Evolutionary conservation across 331 rosid genomes (phyloP), one percentile per base, ranked within the genome.

Genomic region (Saraca asoca): DNA sequence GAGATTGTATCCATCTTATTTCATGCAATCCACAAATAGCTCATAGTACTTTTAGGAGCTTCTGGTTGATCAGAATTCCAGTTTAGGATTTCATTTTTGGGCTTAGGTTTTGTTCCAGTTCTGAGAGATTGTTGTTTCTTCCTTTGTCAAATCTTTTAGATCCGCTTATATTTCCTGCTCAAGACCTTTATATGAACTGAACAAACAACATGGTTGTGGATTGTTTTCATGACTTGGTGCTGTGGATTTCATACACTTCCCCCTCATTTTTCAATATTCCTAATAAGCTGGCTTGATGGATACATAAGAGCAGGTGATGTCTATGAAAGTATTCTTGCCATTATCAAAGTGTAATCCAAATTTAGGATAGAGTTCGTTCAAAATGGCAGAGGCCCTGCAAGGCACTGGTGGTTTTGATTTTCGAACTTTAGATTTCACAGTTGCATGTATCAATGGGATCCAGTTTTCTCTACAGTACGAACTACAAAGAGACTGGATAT

Each of bases 391-490:
- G 9, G 50, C 44, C 12, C 58, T 56, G 68, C 48, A 48, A 14
- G 24, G 14, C 42, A 57, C 75, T 63, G 68, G 37, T 51, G 38
- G 46, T 70, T 64, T 58, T n/a, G n/a, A n/a, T n/a, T n/a, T n/a
- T n/a, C 1, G 3, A 24, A 24, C 1, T 24, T 24, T 24, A n/a
- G 35, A 18, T 43, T 70, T 15, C 58, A 41, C 10, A 31, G 50
- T 19, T 11, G n/a, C 38, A 49, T 50, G 10, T 57, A 29, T 38
- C 37, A 34, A 64, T 17, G 5, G 64, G 58, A 54, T 54, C 34
- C 45, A 24, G n/a, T n/a, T n/a, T n/a, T n/a, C n/a, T n/a, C n/a
- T n/a, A n/a, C n/a, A n/a, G n/a, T n/a, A n/a, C n/a, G 31, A 24
- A 24, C 31, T 55, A 13, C 59, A 24, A 24, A 15, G 12, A 24